phyloP scores from a whole-genome alignment of 176 grass and related monocot genomes.

The Rhynchospora breviuscula region DNA sequence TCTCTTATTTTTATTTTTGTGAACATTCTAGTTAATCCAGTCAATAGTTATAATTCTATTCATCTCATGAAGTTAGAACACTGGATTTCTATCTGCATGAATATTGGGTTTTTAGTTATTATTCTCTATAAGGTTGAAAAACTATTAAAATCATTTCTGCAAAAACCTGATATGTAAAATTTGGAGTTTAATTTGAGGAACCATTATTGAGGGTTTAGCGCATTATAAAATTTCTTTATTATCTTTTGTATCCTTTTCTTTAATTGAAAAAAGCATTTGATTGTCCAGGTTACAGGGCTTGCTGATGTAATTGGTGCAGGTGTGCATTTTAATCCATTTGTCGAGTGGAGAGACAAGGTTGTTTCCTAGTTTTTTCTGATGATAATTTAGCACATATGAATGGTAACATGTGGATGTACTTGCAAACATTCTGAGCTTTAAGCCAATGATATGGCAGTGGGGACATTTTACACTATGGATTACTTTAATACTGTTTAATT shows the following conservation, averaged over 20 bases:
- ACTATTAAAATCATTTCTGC: no score
- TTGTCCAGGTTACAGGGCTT: constrained; percentile 53
- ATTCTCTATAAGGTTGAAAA: no score
- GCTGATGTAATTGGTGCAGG: constrained; percentile 54
- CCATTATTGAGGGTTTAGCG: background rate
- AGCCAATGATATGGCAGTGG: background rate
- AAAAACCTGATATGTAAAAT: background rate
- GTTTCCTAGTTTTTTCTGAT: background rate
- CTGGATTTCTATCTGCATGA: background rate
- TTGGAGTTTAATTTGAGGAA: background rate
- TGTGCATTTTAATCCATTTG: constrained; percentile 91
- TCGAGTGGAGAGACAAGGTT: constrained; percentile 81
- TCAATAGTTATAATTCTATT: background rate
- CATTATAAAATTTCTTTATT: background rate
- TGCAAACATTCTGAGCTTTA: background rate
- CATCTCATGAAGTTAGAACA: background rate
- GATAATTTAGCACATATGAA: background rate
- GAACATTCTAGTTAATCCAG: background rate
- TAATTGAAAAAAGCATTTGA: constrained; percentile 6
- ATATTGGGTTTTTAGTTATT: background rate
- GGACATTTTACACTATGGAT: background rate
- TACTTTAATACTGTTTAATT: background rate
- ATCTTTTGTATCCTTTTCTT: background rate
- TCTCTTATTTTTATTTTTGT: background rate
- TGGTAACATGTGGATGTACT: background rate